Percentiles rank a stretch among this genome's conserved stretches.
These are phyloP conservation scores for Suhomyces taliae DNA, from an alignment of 1,139 yeast species.

Conservation along the genomic window DNA sequence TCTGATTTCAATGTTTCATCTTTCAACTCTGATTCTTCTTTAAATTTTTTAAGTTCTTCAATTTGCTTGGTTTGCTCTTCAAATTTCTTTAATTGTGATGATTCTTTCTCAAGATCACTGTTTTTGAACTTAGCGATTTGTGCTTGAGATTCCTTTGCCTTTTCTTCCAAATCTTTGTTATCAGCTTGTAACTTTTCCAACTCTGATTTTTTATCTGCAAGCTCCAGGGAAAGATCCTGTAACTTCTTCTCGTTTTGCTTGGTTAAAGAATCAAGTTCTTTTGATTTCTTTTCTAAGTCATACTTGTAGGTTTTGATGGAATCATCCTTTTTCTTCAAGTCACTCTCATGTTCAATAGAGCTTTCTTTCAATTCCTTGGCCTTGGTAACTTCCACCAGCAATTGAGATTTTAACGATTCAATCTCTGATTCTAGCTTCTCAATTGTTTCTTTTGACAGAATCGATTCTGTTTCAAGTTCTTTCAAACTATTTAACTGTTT, in stretches of 20 bases:
- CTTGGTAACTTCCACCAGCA: not conserved
- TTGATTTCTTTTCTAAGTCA: not conserved
- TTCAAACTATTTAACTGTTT: not conserved
- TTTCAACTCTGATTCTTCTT: not conserved
- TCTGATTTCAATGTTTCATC: slow-evolving; percentile 3
- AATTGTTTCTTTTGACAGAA: not conserved
- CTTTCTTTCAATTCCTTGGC: not conserved
- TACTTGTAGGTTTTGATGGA: not conserved
- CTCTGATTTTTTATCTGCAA: slow-evolving; percentile 1
- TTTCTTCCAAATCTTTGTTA: not conserved
- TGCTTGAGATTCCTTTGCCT: not conserved
- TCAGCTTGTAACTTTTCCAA: not conserved
- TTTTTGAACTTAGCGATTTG: not conserved
- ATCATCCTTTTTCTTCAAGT: not conserved
- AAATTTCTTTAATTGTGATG: not conserved
- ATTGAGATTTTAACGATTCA: not conserved
- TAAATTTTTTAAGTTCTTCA: not conserved
- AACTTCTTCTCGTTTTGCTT: not conserved
- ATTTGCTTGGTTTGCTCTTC: not conserved
- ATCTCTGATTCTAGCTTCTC: not conserved
- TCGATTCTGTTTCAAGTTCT: not conserved
- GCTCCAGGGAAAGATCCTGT: not conserved
- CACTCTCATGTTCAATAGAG: not conserved
- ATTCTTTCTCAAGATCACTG: not conserved
- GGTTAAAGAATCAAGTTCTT: not conserved